Conservation (phyloP, 225 moss, liverwort and hornwort genomes). For the Pseudoscleropodium purum region DNA sequence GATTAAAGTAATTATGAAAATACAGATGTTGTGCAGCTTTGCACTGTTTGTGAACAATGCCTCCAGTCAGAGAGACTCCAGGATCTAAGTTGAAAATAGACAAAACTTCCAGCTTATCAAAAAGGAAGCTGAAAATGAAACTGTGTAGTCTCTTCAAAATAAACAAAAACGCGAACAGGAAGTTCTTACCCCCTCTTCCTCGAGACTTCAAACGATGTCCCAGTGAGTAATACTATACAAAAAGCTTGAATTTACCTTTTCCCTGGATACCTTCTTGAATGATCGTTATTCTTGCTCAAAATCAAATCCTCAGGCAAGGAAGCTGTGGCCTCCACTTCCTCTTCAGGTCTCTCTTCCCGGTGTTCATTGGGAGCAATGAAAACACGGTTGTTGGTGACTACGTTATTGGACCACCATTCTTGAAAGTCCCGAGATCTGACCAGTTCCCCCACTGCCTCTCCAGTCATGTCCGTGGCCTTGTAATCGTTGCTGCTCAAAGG, state of each 20-base stretch:
- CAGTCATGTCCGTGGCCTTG: slow-evolving; percentile 47
- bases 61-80: slow-evolving; percentile 26
- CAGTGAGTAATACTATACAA: slow-evolving; percentile 30
- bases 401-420: slow-evolving; percentile 44
- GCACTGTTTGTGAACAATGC: slow-evolving; percentile 18
- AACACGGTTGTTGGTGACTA: slow-evolving; percentile 36
- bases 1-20: slow-evolving; percentile 15
- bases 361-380: slow-evolving; percentile 48
- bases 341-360: slow-evolving; percentile 44
- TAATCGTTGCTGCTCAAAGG: slow-evolving; percentile 39
- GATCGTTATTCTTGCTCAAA: slow-evolving; percentile 17
- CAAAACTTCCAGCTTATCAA: slow-evolving; percentile 55
- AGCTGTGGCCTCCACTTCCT: slow-evolving; percentile 46
- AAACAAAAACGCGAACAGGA: slow-evolving; percentile 19
- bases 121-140: slow-evolving; percentile 47
- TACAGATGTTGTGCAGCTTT: slow-evolving; percentile 28
- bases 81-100: slow-evolving; percentile 18
- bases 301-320: slow-evolving; percentile 24
- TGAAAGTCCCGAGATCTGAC: slow-evolving; percentile 37
- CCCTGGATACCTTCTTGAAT: slow-evolving; percentile 5
- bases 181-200: slow-evolving; percentile 9
- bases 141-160: slow-evolving; percentile 24
- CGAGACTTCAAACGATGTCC: slow-evolving; percentile 11
- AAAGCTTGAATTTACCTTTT: slow-evolving; percentile 16
- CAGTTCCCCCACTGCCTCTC: slow-evolving; percentile 30